Percentiles rank a stretch among this genome's conserved stretches.
Evolutionary conservation across 2,329 filamentous ascomycete species (phyloP).

Genomic region (Beauveria medogensis): DNA sequence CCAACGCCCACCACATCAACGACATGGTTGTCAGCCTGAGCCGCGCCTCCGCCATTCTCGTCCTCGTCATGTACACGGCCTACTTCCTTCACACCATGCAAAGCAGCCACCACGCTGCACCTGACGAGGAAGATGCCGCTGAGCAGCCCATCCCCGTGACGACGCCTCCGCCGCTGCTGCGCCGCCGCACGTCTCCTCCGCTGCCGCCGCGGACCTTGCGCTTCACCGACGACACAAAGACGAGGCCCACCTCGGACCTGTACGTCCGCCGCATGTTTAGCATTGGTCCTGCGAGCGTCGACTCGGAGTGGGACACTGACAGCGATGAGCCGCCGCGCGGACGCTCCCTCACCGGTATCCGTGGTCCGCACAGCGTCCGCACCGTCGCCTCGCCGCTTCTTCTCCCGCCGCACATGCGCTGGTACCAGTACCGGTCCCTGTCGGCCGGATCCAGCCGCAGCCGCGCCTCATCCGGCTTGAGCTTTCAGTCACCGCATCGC

Average conservation of each 20-base stretch:
- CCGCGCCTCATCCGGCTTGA: constrained; percentile 17
- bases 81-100: constrained; percentile 74
- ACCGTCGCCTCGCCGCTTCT: constrained; percentile 16
- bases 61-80: constrained; percentile 62
- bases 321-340: background rate
- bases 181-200: background rate
- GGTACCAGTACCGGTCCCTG: constrained; percentile 19
- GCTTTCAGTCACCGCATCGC: background rate
- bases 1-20: constrained; percentile 46
- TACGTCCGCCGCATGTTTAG: background rate
- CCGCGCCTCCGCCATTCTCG: constrained; percentile 67
- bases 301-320: background rate
- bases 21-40: constrained; percentile 62
- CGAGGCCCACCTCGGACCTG: background rate
- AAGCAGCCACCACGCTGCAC: constrained; percentile 42
- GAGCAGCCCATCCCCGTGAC: constrained; percentile 30
- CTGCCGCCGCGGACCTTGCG: constrained; percentile 18
- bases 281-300: background rate
- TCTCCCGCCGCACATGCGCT: constrained; percentile 5
- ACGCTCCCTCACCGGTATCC: background rate
- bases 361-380: background rate
- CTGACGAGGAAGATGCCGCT: constrained; percentile 54
- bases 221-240: constrained; percentile 6
- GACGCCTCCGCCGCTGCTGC: background rate
- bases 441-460: constrained; percentile 19